These are phyloP conservation scores for Dactylorhiza incarnata DNA, from an alignment of 106 monocot species.

Conservation along the genomic window DNA sequence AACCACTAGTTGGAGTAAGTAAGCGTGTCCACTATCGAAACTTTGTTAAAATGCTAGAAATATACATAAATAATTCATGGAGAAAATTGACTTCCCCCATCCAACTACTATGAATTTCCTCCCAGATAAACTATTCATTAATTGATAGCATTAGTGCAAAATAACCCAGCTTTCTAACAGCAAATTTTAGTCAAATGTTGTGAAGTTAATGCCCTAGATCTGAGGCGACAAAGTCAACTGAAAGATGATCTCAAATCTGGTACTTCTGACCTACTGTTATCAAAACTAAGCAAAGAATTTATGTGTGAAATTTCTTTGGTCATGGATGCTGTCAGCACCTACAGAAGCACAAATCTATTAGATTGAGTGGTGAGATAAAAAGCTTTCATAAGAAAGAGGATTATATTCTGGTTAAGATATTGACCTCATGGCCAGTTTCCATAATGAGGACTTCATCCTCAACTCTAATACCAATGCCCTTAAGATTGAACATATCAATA, in stretches of 20 bases:
- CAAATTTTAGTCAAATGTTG: too few relatives aligned
- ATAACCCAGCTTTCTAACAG: too few relatives aligned
- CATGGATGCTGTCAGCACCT: constrained; percentile 72
- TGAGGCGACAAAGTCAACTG: not conserved
- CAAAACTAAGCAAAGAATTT: constrained; percentile 35
- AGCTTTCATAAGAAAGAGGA: not conserved
- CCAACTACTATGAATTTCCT: too few relatives aligned
- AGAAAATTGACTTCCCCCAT: too few relatives aligned
- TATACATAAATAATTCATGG: too few relatives aligned
- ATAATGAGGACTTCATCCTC: constrained; percentile 97
- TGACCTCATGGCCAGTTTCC: constrained; percentile 79
- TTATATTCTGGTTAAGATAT: not conserved
- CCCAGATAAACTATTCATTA: too few relatives aligned
- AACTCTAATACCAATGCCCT: constrained; percentile 80
- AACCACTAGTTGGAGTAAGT: too few relatives aligned
- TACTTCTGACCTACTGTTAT: constrained; percentile 1
- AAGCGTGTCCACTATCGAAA: too few relatives aligned
- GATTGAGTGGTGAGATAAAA: not conserved
- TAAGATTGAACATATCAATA: constrained; percentile 31
- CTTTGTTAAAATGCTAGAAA: too few relatives aligned
- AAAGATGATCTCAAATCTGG: constrained; percentile 14
- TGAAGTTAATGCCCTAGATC: too few relatives aligned
- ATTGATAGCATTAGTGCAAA: too few relatives aligned
- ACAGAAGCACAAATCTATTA: not conserved
- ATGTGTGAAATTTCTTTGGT: constrained; percentile 69